Evolutionary conservation across 1,284 basidiomycete genomes (phyloP), one percentile per base, ranked within the genome.

Genomic region (Marasmius tenuissimus): DNA sequence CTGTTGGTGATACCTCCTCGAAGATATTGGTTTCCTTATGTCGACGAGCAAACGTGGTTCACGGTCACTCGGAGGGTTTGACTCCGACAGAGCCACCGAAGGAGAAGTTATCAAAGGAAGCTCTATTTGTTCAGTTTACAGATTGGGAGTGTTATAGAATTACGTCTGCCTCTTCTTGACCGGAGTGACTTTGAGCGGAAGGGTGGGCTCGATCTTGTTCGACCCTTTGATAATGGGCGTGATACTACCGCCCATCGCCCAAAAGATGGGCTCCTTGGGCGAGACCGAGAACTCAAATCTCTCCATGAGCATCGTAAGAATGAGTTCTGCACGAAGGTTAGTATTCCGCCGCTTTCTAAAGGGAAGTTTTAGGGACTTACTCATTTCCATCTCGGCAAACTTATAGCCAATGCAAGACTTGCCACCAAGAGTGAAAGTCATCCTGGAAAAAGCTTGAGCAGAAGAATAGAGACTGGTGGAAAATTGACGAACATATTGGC

Each of bases 171-270:
- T 27, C 27, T 27, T 27, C 27, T 27, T 27, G 4, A 27, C 27
- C 27, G 52, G 52, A 34, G 52, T 54, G 18, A 54, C 52, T 35
- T 54, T 54, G 27, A 54, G 52, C 27, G 52, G 52, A 12, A 54
- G 52, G 37, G 22, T 37, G 11, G 52, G 52, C 52, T 54, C 52
- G 37, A 45, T 45, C 18, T 14, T 14, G 42, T 18, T 18, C 42
- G 42, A 14, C 14, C 42, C 42, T 18, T 45, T 45, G 4, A 45
- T 18, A 5, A 45, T 18, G 18, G 42, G 42, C 5, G 42, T 45
- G 42, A 45, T 18, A 18, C 42, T 45, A 14, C 42, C 42, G 14
- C 42, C 42, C 42, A 45, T 14, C 18, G 14, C 14, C 42, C 42
- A 45, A 45, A 45, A 45, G 14, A 45, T 45, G 14, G 14, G 14